Evolutionary conservation across 257 asterid species (phyloP).

Genomic region (Asclepias syriaca): DNA sequence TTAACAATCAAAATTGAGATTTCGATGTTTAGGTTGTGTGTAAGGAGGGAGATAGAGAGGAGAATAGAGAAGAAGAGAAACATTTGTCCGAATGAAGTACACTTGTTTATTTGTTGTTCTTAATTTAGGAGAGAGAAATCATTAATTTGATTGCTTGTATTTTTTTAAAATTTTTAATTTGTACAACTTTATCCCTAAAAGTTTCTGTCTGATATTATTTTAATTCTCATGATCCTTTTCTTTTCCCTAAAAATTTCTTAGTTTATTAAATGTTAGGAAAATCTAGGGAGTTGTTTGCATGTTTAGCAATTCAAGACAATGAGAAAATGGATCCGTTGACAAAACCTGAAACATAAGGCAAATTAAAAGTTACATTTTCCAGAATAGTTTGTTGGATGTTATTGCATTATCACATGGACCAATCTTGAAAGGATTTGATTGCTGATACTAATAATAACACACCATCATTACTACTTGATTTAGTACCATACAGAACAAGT

Average conservation of each 20-base stretch:
- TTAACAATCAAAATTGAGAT: not conserved
- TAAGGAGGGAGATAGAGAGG: not conserved
- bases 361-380: not conserved
- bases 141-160: not conserved
- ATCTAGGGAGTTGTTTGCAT: not conserved
- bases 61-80: not conserved
- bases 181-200: not conserved
- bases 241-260: not conserved
- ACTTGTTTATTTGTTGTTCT: not conserved
- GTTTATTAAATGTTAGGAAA: not conserved
- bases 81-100: not conserved
- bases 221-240: not conserved
- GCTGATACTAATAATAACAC: not conserved
- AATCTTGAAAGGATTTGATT: not conserved
- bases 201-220: not conserved
- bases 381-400: not conserved
- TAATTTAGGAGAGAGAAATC: not conserved
- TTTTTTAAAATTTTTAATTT: not conserved
- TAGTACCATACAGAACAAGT: not conserved
- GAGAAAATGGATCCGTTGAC: not conserved
- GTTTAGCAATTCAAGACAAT: not conserved
- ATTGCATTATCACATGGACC: not conserved
- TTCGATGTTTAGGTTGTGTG: not conserved
- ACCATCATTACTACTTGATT: not conserved
- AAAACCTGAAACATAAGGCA: not conserved